phyloP scores from a whole-genome alignment of 352 stramenopile genomes.

The Globisporangium abappressorium region DNA sequence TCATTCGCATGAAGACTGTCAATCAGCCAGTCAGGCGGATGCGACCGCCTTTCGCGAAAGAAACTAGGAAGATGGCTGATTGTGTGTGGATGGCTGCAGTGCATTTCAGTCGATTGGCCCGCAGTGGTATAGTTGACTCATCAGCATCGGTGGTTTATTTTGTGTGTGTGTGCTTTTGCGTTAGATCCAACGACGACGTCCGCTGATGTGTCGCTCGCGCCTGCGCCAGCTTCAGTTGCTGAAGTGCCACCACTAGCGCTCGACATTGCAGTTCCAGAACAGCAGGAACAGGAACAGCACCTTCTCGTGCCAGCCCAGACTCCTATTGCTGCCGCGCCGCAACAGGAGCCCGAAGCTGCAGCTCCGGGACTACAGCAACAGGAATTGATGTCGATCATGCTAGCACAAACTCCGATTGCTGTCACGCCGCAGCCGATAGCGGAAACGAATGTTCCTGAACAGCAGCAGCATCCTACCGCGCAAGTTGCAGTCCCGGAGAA shows the following conservation, averaged over 20 bases:
- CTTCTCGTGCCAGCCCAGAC: background rate
- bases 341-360: background rate
- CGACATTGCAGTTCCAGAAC: background rate
- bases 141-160: background rate
- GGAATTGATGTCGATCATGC: background rate
- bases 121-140: background rate
- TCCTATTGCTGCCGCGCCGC: background rate
- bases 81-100: background rate
- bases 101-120: background rate
- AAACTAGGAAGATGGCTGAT: background rate
- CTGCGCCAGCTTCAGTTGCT: background rate
- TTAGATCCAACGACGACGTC: background rate
- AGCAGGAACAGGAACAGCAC: background rate
- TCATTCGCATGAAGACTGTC: background rate
- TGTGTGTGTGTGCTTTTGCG: background rate
- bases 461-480: background rate
- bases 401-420: background rate
- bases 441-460: background rate
- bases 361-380: background rate
- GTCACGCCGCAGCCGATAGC: background rate
- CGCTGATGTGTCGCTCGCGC: background rate
- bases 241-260: background rate
- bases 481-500: background rate
- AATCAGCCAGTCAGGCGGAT: background rate
- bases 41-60: background rate